Percentiles rank a stretch among this genome's conserved stretches.
Evolutionary conservation across 768 basidiomycete species (phyloP).

Genomic region (Lentinula lateritia): DNA sequence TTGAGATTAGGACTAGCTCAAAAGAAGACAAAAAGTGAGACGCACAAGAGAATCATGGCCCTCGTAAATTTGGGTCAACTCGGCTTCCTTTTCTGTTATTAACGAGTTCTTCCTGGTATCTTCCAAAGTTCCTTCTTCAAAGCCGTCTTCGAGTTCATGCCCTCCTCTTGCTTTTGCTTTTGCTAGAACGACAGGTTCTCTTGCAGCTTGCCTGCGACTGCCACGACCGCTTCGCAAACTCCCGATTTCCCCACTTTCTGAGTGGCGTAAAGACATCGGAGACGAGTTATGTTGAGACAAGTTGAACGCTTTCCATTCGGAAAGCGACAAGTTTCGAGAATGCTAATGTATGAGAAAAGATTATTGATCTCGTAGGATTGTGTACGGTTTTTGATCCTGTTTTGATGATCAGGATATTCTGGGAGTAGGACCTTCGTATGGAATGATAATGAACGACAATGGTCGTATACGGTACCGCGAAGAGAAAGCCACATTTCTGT

Average conservation of each 20-base stretch:
- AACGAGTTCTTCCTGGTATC: conserved; percentile 33
- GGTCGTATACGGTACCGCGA: background rate
- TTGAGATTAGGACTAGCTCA: background rate
- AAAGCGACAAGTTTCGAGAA: background rate
- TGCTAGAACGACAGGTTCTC: background rate
- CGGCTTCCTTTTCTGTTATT: conserved; percentile 52
- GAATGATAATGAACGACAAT: background rate
- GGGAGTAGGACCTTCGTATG: background rate
- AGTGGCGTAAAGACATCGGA: background rate
- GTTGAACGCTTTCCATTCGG: background rate
- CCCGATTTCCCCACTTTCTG: background rate
- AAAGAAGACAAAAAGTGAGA: conserved; percentile 10
- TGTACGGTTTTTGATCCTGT: conserved; percentile 40
- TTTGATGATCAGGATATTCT: background rate
- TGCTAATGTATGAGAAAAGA: conserved; percentile 1
- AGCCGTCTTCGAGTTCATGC: background rate
- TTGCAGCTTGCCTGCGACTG: background rate
- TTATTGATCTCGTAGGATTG: conserved; percentile 60
- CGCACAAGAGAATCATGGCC: conserved; percentile 73
- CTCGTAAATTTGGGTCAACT: conserved; percentile 55
- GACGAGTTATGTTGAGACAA: background rate
- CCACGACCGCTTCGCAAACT: background rate
- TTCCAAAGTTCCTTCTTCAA: conserved; percentile 10
- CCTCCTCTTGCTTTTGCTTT: background rate
- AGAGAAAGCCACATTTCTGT: conserved; percentile 39